These are phyloP conservation scores for Fusarium brevicatenulatum DNA, from an alignment of 2,329 filamentous ascomycete genomes.

Conservation along the genomic window DNA sequence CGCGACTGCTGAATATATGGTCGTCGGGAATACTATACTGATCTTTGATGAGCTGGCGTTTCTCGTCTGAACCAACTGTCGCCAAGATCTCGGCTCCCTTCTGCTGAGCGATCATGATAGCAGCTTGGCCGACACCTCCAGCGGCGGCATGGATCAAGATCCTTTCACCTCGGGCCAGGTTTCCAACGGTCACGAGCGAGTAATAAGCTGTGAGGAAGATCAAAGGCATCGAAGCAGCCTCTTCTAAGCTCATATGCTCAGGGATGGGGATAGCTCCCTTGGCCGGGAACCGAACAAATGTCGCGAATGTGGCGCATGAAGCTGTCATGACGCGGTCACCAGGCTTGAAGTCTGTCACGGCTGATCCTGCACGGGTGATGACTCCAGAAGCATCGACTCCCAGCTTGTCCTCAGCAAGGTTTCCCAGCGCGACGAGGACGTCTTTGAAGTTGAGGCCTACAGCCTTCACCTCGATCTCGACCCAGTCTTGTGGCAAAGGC, in stretches of 20 bases:
- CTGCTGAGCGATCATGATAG: neutral
- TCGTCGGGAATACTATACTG: neutral
- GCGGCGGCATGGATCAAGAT: neutral
- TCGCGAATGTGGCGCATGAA: neutral
- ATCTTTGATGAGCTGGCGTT: neutral
- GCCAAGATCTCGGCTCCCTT: neutral
- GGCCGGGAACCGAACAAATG: neutral
- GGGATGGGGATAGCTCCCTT: neutral
- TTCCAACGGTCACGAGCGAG: neutral
- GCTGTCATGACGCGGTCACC: neutral
- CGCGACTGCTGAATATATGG: neutral
- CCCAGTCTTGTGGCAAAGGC: neutral
- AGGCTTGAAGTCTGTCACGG: neutral
- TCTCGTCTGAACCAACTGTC: neutral
- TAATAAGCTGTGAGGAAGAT: conserved; percentile 7
- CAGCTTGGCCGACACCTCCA: neutral
- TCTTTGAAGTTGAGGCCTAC: conserved; percentile 11
- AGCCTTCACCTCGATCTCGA: neutral
- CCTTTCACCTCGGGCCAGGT: neutral
- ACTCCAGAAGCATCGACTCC: neutral
- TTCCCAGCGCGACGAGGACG: conserved; percentile 1
- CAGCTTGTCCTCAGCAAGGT: neutral
- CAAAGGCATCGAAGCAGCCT: conserved; percentile 7
- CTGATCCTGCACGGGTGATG: neutral
- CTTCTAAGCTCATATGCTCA: neutral